Base-by-base conservation (phyloP, 306 rosid species). In the Castanospermum australe region DNA sequence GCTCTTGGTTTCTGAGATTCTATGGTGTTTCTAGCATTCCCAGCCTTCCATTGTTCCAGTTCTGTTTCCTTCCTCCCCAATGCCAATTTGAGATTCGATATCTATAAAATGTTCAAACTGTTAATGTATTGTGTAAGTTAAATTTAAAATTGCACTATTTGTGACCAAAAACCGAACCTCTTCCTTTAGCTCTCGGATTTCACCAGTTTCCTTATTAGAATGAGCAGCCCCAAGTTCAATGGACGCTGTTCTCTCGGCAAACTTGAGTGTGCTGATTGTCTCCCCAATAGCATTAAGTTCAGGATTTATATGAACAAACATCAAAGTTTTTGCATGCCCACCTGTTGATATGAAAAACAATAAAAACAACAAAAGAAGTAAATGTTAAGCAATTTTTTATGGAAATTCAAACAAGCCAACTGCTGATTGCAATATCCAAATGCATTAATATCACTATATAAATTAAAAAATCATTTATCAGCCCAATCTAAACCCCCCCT, bases 231-330 rank as follows among this genome's bases (percentile, higher is more conserved):
- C 99, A 64, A 93, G 95, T 80, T 93, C 98, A 67, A 96, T 91
- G 75, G 96, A 89, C 8, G 96, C 90, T 63, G 91, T 98, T 85
- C 99, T 96, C 85, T 96, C 99, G 22, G 99, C 98, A 83, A 96
- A 96, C 85, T 96, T 96, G 77, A 96, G 99, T 13, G 98, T 96
- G 87, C 99, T 96, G 74, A 91, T 90, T 30, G 99, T 96, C 88
- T 96, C 99, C 71, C 99, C 99, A 20, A 91, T 81, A 13, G 99
- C 91, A 80, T 89, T 90, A 10, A 86, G 76, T 79, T 96, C 99
- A n/a, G 98, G 97, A 73, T 93, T 96, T 88, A 96, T 90, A 84
- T 96, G 99, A 51, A 96, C 99, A 87, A 96, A 93, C 99, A 96
- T 96, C 91, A 96, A 88, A 21, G 99, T 96, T 83, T 96, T 96